Evolutionary conservation across 371 early-diverging fungal genomes (phyloP).

Genomic region (Mucor racemosus): DNA sequence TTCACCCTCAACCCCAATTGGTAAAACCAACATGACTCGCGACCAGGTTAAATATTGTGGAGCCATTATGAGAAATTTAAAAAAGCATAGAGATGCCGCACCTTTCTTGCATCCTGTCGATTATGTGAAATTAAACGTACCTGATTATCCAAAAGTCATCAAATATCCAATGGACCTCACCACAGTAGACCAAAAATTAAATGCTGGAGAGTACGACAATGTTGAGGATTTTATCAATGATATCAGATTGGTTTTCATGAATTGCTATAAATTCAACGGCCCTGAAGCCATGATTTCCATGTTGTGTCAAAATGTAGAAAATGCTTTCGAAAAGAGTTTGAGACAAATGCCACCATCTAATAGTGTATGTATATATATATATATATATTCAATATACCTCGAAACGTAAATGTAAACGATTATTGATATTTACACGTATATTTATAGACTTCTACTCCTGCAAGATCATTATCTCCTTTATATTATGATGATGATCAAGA

Average conservation of each 20-base stretch:
- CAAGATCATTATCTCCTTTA: conserved; percentile 26
- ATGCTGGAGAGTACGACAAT: conserved; percentile 65
- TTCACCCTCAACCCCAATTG: conserved; percentile 33
- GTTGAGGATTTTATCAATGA: conserved; percentile 78
- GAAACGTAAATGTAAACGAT: background rate
- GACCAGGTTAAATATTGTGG: conserved; percentile 84
- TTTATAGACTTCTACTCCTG: conserved; percentile 9
- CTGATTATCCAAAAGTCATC: conserved; percentile 93
- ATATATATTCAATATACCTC: background rate
- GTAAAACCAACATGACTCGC: conserved; percentile 63
- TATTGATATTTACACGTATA: background rate
- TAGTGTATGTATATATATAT: conserved; percentile 37
- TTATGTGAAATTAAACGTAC: conserved; percentile 87
- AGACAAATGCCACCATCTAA: conserved; percentile 68
- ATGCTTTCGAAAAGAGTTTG: conserved; percentile 72
- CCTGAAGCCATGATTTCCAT: conserved; percentile 75
- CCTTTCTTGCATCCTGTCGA: conserved; percentile 96
- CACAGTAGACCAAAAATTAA: conserved; percentile 91
- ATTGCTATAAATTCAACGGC: conserved; percentile 94
- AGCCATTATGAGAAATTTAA: conserved; percentile 75
- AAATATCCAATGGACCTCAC: conserved; percentile 98
- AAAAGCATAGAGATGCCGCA: conserved; percentile 73
- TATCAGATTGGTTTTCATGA: conserved; percentile 79
- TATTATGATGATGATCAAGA: conserved; percentile 27
- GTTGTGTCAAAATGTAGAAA: conserved; percentile 76